These are phyloP conservation scores for Pholiota microspora DNA, from an alignment of 768 basidiomycete genomes.

Conservation along the genomic window DNA sequence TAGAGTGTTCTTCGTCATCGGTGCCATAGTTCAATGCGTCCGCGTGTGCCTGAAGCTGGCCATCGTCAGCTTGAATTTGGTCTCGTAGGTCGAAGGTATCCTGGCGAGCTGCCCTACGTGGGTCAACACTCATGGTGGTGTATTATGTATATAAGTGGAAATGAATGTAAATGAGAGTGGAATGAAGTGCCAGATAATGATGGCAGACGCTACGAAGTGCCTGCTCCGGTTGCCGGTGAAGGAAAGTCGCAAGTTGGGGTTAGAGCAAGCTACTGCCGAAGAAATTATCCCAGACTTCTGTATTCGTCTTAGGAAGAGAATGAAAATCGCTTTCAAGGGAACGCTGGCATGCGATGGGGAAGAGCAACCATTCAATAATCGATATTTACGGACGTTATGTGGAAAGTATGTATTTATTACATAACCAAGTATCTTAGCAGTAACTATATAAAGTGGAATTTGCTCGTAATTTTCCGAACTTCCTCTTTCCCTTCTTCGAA, in stretches of 20 bases:
- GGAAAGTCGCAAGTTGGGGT: slow-evolving; percentile 4
- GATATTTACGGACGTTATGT: too few relatives aligned
- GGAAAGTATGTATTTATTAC: too few relatives aligned
- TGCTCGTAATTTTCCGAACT: background rate
- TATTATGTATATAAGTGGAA: slow-evolving; percentile 2
- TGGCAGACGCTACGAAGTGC: slow-evolving; percentile 8
- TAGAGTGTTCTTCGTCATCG: slow-evolving; percentile 77
- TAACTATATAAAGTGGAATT: background rate
- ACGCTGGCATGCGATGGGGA: background rate
- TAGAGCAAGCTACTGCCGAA: background rate
- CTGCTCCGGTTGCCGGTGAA: slow-evolving; percentile 12
- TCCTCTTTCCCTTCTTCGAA: background rate
- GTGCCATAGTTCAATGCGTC: slow-evolving; percentile 42
- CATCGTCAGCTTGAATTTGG: slow-evolving; percentile 53
- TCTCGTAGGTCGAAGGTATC: slow-evolving; percentile 77
- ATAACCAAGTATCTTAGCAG: background rate
- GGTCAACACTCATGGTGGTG: slow-evolving; percentile 27
- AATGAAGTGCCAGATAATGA: slow-evolving; percentile 8
- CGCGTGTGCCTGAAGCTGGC: slow-evolving; percentile 38
- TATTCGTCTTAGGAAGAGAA: background rate
- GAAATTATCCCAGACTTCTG: background rate
- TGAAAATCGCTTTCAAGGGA: background rate
- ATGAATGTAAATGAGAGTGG: slow-evolving; percentile 14
- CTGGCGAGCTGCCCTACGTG: slow-evolving; percentile 27
- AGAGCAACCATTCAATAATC: too few relatives aligned